Conservation (phyloP, 2,329 filamentous ascomycete species). For the Lachnellula subtilissima region DNA sequence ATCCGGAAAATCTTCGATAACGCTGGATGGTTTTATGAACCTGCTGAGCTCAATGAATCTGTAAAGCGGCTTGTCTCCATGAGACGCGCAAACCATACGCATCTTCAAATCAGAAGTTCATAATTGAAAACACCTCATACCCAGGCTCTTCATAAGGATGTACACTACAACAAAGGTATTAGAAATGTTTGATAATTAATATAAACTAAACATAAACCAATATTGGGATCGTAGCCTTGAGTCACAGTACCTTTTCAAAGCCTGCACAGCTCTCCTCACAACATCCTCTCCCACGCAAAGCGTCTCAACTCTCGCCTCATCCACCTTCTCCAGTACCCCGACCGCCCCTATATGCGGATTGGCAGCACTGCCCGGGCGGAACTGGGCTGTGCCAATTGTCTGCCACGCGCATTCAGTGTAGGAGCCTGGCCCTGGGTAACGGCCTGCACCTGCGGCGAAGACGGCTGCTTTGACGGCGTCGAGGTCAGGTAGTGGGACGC, state of each 20-base stretch:
- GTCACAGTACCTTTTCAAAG: conserved; percentile 56
- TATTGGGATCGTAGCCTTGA: not conserved
- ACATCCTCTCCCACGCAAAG: conserved; percentile 56
- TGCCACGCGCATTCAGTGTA: conserved; percentile 53
- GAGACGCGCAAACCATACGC: too few relatives aligned
- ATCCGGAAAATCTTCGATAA: too few relatives aligned
- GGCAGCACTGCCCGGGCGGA: conserved; percentile 55
- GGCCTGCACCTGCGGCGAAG: conserved; percentile 54
- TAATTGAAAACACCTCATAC: conserved; percentile 45
- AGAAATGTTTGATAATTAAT: conserved; percentile 4
- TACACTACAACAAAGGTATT: conserved; percentile 20
- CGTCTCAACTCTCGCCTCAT: conserved; percentile 60
- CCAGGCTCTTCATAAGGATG: conserved; percentile 51
- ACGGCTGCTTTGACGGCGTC: conserved; percentile 50
- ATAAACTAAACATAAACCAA: too few relatives aligned
- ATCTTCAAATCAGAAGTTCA: conserved; percentile 38
- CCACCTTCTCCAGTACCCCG: conserved; percentile 52
- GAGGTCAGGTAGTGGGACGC: conserved; percentile 42
- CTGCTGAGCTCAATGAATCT: too few relatives aligned
- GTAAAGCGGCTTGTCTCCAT: too few relatives aligned
- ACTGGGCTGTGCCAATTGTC: conserved; percentile 56
- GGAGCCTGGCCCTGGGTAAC: conserved; percentile 36
- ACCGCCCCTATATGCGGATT: conserved; percentile 58
- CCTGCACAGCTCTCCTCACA: conserved; percentile 52
- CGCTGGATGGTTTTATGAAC: too few relatives aligned